Base-by-base conservation (phyloP, 1,284 basidiomycete genomes). In the Rhodotorula sp. region DNA sequence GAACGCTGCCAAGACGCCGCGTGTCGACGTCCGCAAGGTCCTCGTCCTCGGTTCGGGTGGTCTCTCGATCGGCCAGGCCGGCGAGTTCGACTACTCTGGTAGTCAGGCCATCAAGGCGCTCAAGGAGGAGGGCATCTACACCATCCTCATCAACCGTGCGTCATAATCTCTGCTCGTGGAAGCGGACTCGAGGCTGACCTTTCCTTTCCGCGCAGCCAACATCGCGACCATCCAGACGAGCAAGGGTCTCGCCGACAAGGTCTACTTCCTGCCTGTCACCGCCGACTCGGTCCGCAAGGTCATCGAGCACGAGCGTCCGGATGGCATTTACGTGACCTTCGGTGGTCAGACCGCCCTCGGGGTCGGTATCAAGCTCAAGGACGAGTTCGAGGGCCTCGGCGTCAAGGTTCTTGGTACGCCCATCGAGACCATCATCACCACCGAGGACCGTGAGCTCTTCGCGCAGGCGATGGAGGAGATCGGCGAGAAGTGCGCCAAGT, bases 221-320 rank as follows among this genome's bases (percentile, higher is more conserved):
- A 99, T 99, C 79, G 96, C 96, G n/a, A 99, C 97, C 53, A 99
- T 99, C 78, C 96, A 97, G 66, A 99, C 96, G 2, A 96, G 93
- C 66, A 92, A 93, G 79, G 96, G 96, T 78, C 88, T 99, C 61
- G 96, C 96, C 49, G 96, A 99, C 85, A 98, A 98, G 83, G 96
- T 99, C 66, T 99, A 98, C 85, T 99, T 98, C 87, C 86, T 99
- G 8, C 97, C 96, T 61, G 96, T 99, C 71, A 98, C 93, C 12
- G 92, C 95, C 68, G 96, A 99, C 76, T 99, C 97, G 79, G 94
- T 99, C 70, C 90, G 91, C 81, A 97, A 96, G 84, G 91, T 99
- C 82, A 96, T 99, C 86, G 90, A 92, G 83, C 96, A 93, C 84
- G 96, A 99, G 87, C 92, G 93, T 80, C 96, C 96, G 2, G 96